These are phyloP conservation scores for Lentinula detonsa DNA, from an alignment of 768 basidiomycete species.

Conservation along the genomic window DNA sequence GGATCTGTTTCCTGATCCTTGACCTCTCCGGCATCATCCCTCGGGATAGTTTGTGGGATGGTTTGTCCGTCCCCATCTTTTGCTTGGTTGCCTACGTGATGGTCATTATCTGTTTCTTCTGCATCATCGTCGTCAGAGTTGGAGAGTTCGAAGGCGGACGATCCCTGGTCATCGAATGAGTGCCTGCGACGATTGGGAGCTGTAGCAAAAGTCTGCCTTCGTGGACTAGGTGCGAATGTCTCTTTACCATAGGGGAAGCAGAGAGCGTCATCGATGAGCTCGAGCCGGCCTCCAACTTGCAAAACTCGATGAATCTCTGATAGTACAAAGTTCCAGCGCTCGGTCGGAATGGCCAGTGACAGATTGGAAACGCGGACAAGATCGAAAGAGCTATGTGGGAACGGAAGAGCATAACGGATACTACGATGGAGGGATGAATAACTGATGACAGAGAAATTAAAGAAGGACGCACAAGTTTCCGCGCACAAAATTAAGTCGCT, in stretches of 20 bases:
- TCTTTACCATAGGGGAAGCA: constrained; percentile 51
- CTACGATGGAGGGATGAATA: constrained; percentile 21
- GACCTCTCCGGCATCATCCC: neutral
- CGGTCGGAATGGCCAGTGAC: constrained; percentile 51
- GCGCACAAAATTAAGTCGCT: constrained; percentile 46
- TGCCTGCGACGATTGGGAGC: neutral
- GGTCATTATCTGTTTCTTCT: neutral
- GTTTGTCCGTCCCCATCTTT: neutral
- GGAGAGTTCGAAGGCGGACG: neutral
- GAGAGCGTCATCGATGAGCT: constrained; percentile 70
- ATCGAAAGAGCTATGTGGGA: constrained; percentile 58
- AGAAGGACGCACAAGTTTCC: constrained; percentile 59
- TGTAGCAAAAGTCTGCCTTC: neutral
- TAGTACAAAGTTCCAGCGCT: constrained; percentile 55
- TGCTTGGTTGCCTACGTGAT: neutral
- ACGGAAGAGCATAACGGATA: constrained; percentile 53
- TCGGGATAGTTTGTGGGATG: neutral
- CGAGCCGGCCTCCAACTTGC: constrained; percentile 53
- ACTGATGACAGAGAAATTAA: neutral
- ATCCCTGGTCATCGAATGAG: neutral
- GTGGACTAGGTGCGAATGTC: constrained; percentile 5
- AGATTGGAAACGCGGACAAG: constrained; percentile 71
- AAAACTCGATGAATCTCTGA: constrained; percentile 60
- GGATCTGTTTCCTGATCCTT: neutral
- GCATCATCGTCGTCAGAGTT: neutral